Percentiles rank a stretch among this genome's conserved stretches.
Conservation (phyloP, 139 green algal genomes). For the Raphidocelis subcapitata region DNA sequence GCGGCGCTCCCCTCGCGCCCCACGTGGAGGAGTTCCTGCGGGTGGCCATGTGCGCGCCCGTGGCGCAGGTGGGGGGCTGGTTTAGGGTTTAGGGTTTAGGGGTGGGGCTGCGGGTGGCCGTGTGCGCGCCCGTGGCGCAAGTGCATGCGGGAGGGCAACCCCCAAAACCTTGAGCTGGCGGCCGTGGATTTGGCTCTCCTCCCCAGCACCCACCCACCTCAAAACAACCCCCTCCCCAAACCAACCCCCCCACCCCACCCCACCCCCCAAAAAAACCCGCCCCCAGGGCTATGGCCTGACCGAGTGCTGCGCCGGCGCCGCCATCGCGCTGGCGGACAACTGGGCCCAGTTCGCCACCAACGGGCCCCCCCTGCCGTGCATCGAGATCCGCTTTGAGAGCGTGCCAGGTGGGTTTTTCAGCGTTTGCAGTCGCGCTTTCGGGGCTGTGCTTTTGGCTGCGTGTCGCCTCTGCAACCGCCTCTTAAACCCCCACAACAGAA, state of each 20-base stretch:
- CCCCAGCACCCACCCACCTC: too few species aligned
- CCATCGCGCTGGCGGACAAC: constrained; percentile 58
- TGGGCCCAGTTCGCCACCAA: constrained; percentile 62
- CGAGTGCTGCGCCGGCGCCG: constrained; percentile 82
- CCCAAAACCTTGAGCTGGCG: too few species aligned
- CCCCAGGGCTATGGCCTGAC: constrained; percentile 89
- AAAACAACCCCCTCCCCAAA: too few species aligned
- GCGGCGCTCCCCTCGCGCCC: constrained; percentile 82
- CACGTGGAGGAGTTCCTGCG: constrained; percentile 89
- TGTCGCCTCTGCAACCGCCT: too few species aligned
- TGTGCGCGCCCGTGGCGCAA: constrained; percentile 64
- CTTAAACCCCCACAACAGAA: too few species aligned
- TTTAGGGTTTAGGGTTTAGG: neutral
- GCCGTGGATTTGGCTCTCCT: too few species aligned
- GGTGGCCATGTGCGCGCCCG: constrained; percentile 57
- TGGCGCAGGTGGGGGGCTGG: constrained; percentile 68
- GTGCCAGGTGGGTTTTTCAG: constrained; percentile 52
- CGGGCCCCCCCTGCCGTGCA: constrained; percentile 60
- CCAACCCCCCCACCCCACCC: too few species aligned
- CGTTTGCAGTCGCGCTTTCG: too few species aligned
- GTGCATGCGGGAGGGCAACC: too few species aligned
- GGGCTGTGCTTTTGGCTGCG: too few species aligned
- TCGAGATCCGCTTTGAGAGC: constrained; percentile 76
- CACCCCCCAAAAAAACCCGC: too few species aligned
- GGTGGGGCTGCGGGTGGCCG: constrained; percentile 59